These are phyloP conservation scores for Harrya chromipes DNA, from an alignment of 768 basidiomycete genomes.

Conservation along the genomic window DNA sequence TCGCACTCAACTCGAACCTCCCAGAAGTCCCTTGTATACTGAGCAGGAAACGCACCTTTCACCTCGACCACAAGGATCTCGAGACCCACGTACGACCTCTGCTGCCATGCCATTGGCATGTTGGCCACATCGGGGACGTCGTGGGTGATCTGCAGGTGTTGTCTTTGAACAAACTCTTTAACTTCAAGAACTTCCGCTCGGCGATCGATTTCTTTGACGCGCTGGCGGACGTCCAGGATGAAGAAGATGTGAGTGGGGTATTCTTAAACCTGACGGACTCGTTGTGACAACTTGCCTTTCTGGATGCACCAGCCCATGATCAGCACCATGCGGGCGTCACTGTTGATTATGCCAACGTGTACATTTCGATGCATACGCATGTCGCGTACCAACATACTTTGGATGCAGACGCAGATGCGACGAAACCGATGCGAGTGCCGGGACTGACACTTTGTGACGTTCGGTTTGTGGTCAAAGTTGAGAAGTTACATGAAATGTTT, in stretches of 20 bases:
- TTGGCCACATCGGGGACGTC: slow-evolving; percentile 12
- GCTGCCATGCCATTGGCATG: slow-evolving; percentile 29
- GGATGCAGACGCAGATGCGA: slow-evolving; percentile 6
- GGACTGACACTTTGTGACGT: slow-evolving; percentile 52
- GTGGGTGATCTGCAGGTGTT: slow-evolving; percentile 14
- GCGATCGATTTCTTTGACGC: slow-evolving; percentile 29
- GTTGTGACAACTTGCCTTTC: background rate
- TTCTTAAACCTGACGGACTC: background rate
- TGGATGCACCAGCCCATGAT: background rate
- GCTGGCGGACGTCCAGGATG: slow-evolving; percentile 25
- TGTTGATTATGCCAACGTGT: slow-evolving; percentile 22
- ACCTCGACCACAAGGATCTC: slow-evolving; percentile 34
- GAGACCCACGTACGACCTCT: slow-evolving; percentile 37
- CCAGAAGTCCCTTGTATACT: slow-evolving; percentile 29
- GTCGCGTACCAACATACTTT: slow-evolving; percentile 17
- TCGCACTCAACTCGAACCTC: slow-evolving; percentile 1
- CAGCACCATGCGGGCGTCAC: slow-evolving; percentile 34
- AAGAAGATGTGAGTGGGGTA: slow-evolving; percentile 31
- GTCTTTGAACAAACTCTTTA: slow-evolving; percentile 28
- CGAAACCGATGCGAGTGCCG: slow-evolving; percentile 23
- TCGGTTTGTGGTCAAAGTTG: slow-evolving; percentile 45
- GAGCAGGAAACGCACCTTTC: slow-evolving; percentile 32
- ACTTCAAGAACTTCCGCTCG: slow-evolving; percentile 22
- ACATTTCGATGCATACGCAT: slow-evolving; percentile 27
- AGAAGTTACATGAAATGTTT: slow-evolving; percentile 31